phyloP scores from a whole-genome alignment of 495 filamentous ascomycete species.

The Podospora tetraspora region DNA sequence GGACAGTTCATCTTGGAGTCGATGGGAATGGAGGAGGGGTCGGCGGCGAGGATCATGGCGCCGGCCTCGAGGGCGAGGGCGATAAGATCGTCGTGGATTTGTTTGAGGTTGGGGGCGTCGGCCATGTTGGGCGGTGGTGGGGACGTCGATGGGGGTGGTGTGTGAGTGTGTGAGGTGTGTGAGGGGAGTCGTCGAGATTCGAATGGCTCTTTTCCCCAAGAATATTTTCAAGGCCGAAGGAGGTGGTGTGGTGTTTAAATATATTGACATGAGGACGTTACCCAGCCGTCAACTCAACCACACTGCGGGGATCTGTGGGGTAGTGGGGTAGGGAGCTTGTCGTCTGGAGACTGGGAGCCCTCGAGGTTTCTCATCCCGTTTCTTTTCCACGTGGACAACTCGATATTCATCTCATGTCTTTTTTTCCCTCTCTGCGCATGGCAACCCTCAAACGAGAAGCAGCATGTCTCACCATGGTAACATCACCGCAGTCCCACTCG shows the following conservation, averaged over 20 bases:
- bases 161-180: neutral
- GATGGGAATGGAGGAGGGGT: conserved; percentile 55
- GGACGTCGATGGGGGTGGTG: neutral
- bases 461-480: neutral
- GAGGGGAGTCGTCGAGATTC: neutral
- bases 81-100: conserved; percentile 76
- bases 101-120: conserved; percentile 57
- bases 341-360: neutral
- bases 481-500: neutral
- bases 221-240: neutral
- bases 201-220: neutral
- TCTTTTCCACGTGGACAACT: neutral
- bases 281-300: neutral
- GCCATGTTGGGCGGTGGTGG: conserved; percentile 31
- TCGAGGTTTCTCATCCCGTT: neutral
- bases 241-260: neutral
- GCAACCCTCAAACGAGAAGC: neutral
- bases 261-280: neutral
- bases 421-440: neutral
- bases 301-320: neutral
- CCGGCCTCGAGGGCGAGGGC: conserved; percentile 72
- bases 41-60: conserved; percentile 70
- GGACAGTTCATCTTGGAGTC: conserved; percentile 84
- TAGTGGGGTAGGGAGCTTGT: neutral
- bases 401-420: neutral